Percentiles rank a stretch among this genome's conserved stretches.
Evolutionary conservation across 768 basidiomycete genomes (phyloP).

Genomic region (Leccinum sublutescens): DNA sequence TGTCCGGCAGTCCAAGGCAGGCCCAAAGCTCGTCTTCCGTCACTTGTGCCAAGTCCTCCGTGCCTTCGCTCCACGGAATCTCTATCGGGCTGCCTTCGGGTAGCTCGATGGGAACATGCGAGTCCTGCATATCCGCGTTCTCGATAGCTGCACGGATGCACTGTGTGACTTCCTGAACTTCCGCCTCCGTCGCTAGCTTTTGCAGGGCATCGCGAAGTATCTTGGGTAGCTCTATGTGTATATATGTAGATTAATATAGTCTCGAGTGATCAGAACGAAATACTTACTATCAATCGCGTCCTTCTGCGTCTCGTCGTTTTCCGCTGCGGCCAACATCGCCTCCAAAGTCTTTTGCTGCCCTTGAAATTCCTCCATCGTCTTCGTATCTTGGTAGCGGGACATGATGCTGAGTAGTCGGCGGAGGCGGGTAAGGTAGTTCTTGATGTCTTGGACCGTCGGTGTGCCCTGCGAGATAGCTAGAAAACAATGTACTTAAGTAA

Average conservation of each 20-base stretch:
- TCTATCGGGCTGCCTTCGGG: not conserved
- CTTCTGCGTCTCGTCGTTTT: not conserved
- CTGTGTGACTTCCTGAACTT: not conserved
- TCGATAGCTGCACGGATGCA: not conserved
- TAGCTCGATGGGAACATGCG: not conserved
- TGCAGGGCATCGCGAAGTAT: not conserved
- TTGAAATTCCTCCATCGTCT: not conserved
- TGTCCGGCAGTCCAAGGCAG: not conserved
- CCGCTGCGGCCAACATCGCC: not conserved
- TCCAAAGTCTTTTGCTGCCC: not conserved
- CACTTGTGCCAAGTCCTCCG: not conserved
- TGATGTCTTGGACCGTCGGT: not conserved
- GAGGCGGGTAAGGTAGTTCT: not conserved
- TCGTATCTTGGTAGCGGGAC: not conserved
- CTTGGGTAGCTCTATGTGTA: not conserved
- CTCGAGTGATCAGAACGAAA: not conserved
- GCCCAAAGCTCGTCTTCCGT: not conserved
- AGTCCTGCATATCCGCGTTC: not conserved
- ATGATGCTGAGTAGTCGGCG: not conserved
- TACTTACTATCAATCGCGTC: not conserved
- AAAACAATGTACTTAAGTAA: not conserved
- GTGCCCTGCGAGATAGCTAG: not conserved
- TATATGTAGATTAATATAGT: not conserved
- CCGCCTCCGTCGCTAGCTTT: not conserved
- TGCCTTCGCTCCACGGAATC: slow-evolving; percentile 1